These are phyloP conservation scores for Arthrobotrys sphaeroides DNA, from an alignment of 2,329 filamentous ascomycete genomes.

Conservation along the genomic window DNA sequence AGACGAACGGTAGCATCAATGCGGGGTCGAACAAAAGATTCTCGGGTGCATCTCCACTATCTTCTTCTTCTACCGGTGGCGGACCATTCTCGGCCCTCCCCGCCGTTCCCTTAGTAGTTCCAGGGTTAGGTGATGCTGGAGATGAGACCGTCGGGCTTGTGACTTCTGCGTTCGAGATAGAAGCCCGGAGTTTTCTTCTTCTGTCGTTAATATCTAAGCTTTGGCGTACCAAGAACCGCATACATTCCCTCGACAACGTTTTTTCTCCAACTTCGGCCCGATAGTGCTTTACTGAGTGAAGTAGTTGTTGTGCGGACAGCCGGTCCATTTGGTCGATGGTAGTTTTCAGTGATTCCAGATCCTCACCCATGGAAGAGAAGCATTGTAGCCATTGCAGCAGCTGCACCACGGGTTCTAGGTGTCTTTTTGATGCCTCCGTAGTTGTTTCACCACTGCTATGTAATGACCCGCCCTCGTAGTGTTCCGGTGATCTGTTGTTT, in stretches of 20 bases:
- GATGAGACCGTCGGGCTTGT: conserved; percentile 54
- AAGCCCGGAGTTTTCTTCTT: conserved; percentile 67
- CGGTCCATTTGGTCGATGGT: conserved; percentile 89
- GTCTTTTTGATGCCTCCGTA: conserved; percentile 81
- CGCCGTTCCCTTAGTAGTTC: conserved; percentile 51
- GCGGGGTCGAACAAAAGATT: conserved; percentile 86
- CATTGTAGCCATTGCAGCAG: conserved; percentile 97
- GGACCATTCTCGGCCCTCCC: conserved; percentile 56
- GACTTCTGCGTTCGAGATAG: conserved; percentile 65
- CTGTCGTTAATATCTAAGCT: conserved; percentile 56
- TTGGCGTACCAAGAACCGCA: conserved; percentile 83
- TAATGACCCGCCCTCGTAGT: conserved; percentile 92
- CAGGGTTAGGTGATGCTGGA: conserved; percentile 56
- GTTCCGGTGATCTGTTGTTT: conserved; percentile 93
- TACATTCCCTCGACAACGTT: conserved; percentile 83
- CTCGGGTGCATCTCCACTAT: conserved; percentile 75
- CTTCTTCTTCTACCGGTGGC: conserved; percentile 64
- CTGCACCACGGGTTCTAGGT: conserved; percentile 90
- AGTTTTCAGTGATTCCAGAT: conserved; percentile 84
- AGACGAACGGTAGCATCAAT: conserved; percentile 90
- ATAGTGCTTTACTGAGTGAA: conserved; percentile 92
- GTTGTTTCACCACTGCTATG: conserved; percentile 85
- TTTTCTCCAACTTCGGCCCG: conserved; percentile 95
- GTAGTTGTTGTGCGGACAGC: conserved; percentile 84
- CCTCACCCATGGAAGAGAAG: conserved; percentile 92